These are phyloP conservation scores for Botrytis fabae DNA, from an alignment of 2,329 filamentous ascomycete species.

Conservation along the genomic window DNA sequence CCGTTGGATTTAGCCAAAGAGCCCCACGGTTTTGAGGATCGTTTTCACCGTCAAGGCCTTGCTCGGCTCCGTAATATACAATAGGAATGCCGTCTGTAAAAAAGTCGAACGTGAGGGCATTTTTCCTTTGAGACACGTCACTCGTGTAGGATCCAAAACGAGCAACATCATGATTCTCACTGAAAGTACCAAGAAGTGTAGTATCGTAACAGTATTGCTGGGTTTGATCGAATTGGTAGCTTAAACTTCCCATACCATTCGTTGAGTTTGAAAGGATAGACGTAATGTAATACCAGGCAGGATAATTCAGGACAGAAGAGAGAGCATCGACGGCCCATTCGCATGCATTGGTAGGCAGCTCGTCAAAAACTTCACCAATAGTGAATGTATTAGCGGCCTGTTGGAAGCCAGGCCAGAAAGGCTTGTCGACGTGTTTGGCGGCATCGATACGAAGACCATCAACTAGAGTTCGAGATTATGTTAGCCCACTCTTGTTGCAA, in stretches of 20 bases:
- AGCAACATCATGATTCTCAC: conserved; percentile 47
- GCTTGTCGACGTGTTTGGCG: conserved; percentile 48
- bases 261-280: conserved; percentile 42
- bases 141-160: conserved; percentile 41
- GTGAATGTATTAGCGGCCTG: conserved; percentile 56
- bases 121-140: conserved; percentile 43
- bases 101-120: conserved; percentile 49
- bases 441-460: conserved; percentile 53
- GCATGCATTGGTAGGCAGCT: conserved; percentile 49
- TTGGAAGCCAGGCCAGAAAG: conserved; percentile 57
- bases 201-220: conserved; percentile 41
- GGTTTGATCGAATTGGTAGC: conserved; percentile 38
- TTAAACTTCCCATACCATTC: conserved; percentile 32
- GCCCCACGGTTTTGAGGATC: conserved; percentile 48
- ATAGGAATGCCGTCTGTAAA: conserved; percentile 53
- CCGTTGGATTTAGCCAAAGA: conserved; percentile 44
- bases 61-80: conserved; percentile 54
- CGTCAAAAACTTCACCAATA: conserved; percentile 60
- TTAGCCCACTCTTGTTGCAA: neutral
- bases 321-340: conserved; percentile 24
- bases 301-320: conserved; percentile 30
- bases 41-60: conserved; percentile 45
- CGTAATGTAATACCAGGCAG: conserved; percentile 44
- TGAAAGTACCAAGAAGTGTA: conserved; percentile 44
- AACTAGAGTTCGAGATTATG: conserved; percentile 27